A percentile compares a stretch with the other conserved stretches of the same genome.
phyloP scores from a whole-genome alignment of 108 stramenopile species.

The Nannochloropsis gaditana region DNA sequence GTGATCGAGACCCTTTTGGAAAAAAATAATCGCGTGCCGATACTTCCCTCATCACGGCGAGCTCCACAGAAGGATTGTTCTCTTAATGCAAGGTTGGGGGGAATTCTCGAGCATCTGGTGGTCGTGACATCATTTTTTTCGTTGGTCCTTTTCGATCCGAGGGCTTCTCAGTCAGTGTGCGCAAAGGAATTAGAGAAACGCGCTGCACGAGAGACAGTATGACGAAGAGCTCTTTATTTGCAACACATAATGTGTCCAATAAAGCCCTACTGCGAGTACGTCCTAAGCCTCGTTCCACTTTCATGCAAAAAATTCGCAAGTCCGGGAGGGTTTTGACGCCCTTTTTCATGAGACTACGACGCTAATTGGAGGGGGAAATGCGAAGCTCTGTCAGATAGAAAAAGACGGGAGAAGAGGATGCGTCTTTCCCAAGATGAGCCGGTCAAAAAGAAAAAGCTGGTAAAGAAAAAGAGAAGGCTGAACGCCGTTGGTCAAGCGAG shows the following conservation, averaged over 20 bases:
- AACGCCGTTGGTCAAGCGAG: not conserved
- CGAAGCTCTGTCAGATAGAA: not conserved
- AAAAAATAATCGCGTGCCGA: not conserved
- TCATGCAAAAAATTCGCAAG: no score
- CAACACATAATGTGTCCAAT: not conserved
- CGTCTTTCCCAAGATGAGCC: slow-evolving; percentile 72
- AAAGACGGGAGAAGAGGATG: slow-evolving; percentile 81
- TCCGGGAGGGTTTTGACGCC: no score
- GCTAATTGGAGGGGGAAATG: not conserved
- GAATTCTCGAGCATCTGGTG: no score
- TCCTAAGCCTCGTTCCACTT: not conserved
- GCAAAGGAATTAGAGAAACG: not conserved
- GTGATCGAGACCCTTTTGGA: not conserved
- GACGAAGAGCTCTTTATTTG: not conserved
- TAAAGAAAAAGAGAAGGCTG: not conserved
- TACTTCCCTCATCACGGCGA: no score
- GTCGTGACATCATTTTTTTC: not conserved
- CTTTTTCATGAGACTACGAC: no score
- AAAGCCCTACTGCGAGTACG: not conserved
- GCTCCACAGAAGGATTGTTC: no score
- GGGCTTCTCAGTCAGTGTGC: not conserved
- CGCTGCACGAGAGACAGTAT: not conserved
- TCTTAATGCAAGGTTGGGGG: no score
- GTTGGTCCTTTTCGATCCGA: not conserved
- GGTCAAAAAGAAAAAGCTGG: not conserved